Conservation (phyloP, 1,284 basidiomycete genomes). For the Trametes hirsuta region DNA sequence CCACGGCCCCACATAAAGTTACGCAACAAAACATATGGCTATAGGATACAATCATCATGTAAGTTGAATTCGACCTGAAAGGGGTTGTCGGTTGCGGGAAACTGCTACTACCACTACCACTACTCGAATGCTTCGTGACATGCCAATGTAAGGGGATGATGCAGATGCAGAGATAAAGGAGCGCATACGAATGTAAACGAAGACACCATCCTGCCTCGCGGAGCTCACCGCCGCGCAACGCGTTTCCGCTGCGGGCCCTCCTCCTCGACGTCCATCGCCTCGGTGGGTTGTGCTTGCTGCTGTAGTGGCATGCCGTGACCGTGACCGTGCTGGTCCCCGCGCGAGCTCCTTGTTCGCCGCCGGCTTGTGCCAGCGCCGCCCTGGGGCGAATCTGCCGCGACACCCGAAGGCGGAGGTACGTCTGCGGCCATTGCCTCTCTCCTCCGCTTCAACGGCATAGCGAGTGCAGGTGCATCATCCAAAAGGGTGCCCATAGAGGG, state of each 20-base stretch:
- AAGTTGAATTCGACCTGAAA: background rate
- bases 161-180: background rate
- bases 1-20: conserved; percentile 15
- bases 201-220: background rate
- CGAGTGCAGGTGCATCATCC: background rate
- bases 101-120: background rate
- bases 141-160: background rate
- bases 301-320: conserved; percentile 23
- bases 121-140: background rate
- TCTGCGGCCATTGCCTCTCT: conserved; percentile 40
- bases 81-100: background rate
- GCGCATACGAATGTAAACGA: background rate
- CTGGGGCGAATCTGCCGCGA: background rate
- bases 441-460: conserved; percentile 40
- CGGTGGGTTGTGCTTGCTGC: conserved; percentile 7
- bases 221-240: conserved; percentile 36
- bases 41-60: conserved; percentile 27
- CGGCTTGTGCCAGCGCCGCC: conserved; percentile 19
- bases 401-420: conserved; percentile 12
- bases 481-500: background rate
- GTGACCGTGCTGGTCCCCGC: conserved; percentile 28
- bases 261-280: conserved; percentile 44
- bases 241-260: conserved; percentile 44
- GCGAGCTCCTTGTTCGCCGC: conserved; percentile 32
- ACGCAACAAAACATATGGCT: conserved; percentile 22